phyloP scores from a whole-genome alignment of 2,329 filamentous ascomycete genomes.

The Colletotrichum simmondsii region DNA sequence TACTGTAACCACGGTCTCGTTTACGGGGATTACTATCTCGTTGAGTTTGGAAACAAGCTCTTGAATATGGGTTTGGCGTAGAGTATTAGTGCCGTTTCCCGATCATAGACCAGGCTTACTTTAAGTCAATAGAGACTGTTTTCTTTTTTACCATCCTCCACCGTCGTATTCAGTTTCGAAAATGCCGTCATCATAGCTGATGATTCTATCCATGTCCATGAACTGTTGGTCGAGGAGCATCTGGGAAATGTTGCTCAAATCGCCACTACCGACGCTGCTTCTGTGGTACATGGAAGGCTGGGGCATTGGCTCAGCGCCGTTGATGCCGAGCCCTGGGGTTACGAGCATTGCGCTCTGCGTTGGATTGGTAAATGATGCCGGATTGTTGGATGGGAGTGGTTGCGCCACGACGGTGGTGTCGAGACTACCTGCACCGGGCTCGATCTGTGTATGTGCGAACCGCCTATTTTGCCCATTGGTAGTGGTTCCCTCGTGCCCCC shows the following conservation, averaged over 20 bases:
- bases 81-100: not conserved
- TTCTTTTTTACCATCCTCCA: slow-evolving; percentile 12
- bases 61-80: slow-evolving; percentile 44
- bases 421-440: too few species aligned
- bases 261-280: slow-evolving; percentile 24
- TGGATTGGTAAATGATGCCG: not conserved
- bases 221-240: slow-evolving; percentile 45
- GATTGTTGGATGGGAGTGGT: not conserved
- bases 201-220: slow-evolving; percentile 46
- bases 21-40: slow-evolving; percentile 60
- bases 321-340: not conserved
- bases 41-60: slow-evolving; percentile 58
- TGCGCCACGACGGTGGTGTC: slow-evolving; percentile 5
- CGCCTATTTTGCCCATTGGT: too few species aligned
- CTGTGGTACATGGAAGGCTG: slow-evolving; percentile 15
- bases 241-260: slow-evolving; percentile 43
- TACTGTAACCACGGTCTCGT: slow-evolving; percentile 55
- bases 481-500: too few species aligned
- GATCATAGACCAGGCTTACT: too few species aligned
- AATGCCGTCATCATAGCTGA: slow-evolving; percentile 45
- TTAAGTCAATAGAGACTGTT: too few species aligned
- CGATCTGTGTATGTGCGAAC: too few species aligned
- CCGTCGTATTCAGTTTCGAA: slow-evolving; percentile 36
- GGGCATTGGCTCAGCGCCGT: not conserved
- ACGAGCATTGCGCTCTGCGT: not conserved